A percentile compares a stretch with the other conserved stretches of the same genome.
Conservation (phyloP, 495 filamentous ascomycete species). For the Penicillium diatomitis region DNA sequence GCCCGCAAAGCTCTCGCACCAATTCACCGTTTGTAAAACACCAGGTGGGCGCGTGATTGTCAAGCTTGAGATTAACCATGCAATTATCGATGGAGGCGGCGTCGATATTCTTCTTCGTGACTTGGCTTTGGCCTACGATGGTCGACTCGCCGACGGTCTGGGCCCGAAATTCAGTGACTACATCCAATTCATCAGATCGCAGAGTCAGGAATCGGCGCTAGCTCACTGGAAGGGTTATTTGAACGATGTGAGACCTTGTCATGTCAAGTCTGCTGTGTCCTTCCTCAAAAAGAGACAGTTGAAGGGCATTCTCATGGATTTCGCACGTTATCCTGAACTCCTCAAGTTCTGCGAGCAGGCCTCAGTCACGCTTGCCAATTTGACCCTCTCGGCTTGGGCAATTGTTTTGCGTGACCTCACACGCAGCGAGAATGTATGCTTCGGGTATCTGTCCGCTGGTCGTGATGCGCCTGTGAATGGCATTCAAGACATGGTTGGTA, state of each 20-base stretch:
- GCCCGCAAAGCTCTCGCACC: slow-evolving; percentile 35
- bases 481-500: slow-evolving; percentile 44
- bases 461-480: slow-evolving; percentile 41
- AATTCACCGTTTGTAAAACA: slow-evolving; percentile 38
- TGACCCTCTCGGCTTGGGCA: slow-evolving; percentile 49
- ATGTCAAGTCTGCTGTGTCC: slow-evolving; percentile 5
- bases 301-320: slow-evolving; percentile 26
- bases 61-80: slow-evolving; percentile 51
- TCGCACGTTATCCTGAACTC: slow-evolving; percentile 30
- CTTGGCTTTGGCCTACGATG: slow-evolving; percentile 35
- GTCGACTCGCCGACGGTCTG: slow-evolving; percentile 23
- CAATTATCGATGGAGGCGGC: slow-evolving; percentile 41
- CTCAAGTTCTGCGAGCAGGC: slow-evolving; percentile 37
- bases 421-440: slow-evolving; percentile 46
- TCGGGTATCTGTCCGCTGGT: slow-evolving; percentile 45
- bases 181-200: slow-evolving; percentile 37
- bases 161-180: slow-evolving; percentile 49
- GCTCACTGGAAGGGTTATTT: slow-evolving; percentile 40
- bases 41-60: slow-evolving; percentile 27
- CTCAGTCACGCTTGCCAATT: slow-evolving; percentile 41
- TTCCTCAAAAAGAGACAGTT: slow-evolving; percentile 13
- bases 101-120: slow-evolving; percentile 33
- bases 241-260: slow-evolving; percentile 18
- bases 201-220: slow-evolving; percentile 26
- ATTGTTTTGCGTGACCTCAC: slow-evolving; percentile 45